These are phyloP conservation scores for Xylaria sp. DNA, from an alignment of 2,329 filamentous ascomycete species.

Conservation along the genomic window DNA sequence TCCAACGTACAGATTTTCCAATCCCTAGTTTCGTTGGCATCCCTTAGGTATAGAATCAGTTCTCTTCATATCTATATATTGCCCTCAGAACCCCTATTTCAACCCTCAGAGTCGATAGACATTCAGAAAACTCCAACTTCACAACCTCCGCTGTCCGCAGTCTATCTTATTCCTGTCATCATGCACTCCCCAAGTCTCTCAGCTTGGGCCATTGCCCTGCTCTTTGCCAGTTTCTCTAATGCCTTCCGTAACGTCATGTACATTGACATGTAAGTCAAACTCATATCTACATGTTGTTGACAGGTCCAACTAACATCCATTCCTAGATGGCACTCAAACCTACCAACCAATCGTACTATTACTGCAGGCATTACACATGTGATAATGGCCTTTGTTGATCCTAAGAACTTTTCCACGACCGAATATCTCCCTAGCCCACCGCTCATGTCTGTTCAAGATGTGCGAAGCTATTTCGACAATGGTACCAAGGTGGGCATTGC, in stretches of 20 bases:
- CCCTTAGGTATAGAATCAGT: neutral
- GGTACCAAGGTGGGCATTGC: slow-evolving; percentile 29
- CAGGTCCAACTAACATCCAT: slow-evolving; percentile 2
- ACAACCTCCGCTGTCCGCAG: neutral
- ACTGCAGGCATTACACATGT: slow-evolving; percentile 29
- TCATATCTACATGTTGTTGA: neutral
- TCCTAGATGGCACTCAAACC: slow-evolving; percentile 21
- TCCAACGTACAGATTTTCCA: neutral
- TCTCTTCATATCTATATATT: slow-evolving; percentile 4
- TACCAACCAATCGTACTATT: neutral
- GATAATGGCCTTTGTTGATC: slow-evolving; percentile 31
- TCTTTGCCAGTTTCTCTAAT: slow-evolving; percentile 7
- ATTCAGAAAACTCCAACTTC: neutral
- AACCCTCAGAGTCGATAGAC: neutral
- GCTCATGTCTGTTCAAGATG: slow-evolving; percentile 4
- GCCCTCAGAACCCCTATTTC: neutral
- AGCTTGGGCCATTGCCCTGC: slow-evolving; percentile 13
- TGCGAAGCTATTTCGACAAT: slow-evolving; percentile 26
- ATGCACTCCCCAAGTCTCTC: slow-evolving; percentile 7
- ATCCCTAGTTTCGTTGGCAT: neutral
- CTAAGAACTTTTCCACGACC: slow-evolving; percentile 14
- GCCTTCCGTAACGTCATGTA: slow-evolving; percentile 34
- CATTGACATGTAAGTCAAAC: slow-evolving; percentile 26
- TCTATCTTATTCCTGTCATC: neutral
- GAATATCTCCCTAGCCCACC: neutral